These are phyloP conservation scores for Dactylellina leptospora DNA, from an alignment of 2,329 filamentous ascomycete genomes.

Conservation along the genomic window DNA sequence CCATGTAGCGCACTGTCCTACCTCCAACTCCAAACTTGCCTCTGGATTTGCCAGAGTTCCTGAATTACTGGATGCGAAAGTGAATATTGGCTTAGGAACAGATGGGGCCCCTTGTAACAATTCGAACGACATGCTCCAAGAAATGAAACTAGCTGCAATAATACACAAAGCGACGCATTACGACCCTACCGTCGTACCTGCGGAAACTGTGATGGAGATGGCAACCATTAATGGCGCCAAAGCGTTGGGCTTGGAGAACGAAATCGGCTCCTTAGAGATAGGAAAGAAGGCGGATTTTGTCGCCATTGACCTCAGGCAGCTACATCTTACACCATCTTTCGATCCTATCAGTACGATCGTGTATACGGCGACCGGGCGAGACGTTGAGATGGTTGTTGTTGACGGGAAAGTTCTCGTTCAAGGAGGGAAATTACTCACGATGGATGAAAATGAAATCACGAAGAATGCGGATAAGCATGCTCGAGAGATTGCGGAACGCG, in stretches of 20 bases:
- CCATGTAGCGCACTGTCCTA: slow-evolving; percentile 65
- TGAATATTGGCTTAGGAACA: slow-evolving; percentile 65
- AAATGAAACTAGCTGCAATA: slow-evolving; percentile 66
- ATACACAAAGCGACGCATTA: slow-evolving; percentile 60
- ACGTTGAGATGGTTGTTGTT: slow-evolving; percentile 63
- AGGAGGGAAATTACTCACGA: slow-evolving; percentile 59
- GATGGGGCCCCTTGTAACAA: slow-evolving; percentile 66
- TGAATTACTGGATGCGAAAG: slow-evolving; percentile 61
- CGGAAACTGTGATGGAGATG: slow-evolving; percentile 65
- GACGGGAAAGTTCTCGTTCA: slow-evolving; percentile 62
- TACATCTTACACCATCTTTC: slow-evolving; percentile 57
- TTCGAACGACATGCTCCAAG: slow-evolving; percentile 59
- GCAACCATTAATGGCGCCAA: slow-evolving; percentile 65
- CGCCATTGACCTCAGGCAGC: slow-evolving; percentile 58
- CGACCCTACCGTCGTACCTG: slow-evolving; percentile 62
- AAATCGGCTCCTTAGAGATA: slow-evolving; percentile 61
- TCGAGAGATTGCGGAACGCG: slow-evolving; percentile 60
- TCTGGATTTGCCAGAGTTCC: slow-evolving; percentile 65
- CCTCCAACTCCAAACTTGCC: slow-evolving; percentile 66
- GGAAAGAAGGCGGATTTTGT: slow-evolving; percentile 64
- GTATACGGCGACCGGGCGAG: slow-evolving; percentile 62
- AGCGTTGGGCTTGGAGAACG: slow-evolving; percentile 60
- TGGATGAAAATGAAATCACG: slow-evolving; percentile 62
- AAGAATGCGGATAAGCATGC: slow-evolving; percentile 59
- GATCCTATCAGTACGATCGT: slow-evolving; percentile 62